Evolutionary conservation across 306 rosid genomes (phyloP), one percentile per base, ranked within the genome.

Genomic region (Rosa rugosa): DNA sequence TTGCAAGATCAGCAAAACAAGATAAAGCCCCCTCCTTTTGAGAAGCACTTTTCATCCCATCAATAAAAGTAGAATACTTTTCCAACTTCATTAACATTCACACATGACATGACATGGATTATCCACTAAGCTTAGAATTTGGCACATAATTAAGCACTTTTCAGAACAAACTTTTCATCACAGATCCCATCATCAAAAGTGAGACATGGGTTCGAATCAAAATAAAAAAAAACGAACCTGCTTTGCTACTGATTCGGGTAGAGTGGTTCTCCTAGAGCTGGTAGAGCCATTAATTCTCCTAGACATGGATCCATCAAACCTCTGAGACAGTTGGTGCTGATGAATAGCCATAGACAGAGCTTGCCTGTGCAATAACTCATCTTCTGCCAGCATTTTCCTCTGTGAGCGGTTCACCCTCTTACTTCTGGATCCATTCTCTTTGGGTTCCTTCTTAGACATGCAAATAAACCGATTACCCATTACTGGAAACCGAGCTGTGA

Each of bases 261-360:
- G 76, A 82, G 78, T 89, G 64, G 78, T 92, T 70, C 97, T 89
- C 77, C 96, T 84, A 45, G 97, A 89, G 85, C 98, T 94, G 0
- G 94, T 94, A 44, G 98, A 90, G 63, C 98, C 99, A 22, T 57
- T 57, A 79, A 90, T 84, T 83, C 98, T 78, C 45, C 98, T 71
- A 17, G 99, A 96, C 95, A 89, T 93, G n/a, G 99, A 96, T 12
- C 98, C 98, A 16, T 96, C 99, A 69, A 93, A 93, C 86, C 99
- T 91, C 88, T 96, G 99, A 69, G 99, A 96, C 80, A 87, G 70
- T 72, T 95, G 99, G 73, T 93, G 97, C 83, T 96, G 97, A 8
- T 93, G 97, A 78, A 96, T 91, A 46, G 95, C 97, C 94, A 91
- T 87, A 16, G 98, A 91, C 20, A 96, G 88, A 70, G 98, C 97